Conservation (phyloP, 768 basidiomycete genomes). For the Pisolithus albus region DNA sequence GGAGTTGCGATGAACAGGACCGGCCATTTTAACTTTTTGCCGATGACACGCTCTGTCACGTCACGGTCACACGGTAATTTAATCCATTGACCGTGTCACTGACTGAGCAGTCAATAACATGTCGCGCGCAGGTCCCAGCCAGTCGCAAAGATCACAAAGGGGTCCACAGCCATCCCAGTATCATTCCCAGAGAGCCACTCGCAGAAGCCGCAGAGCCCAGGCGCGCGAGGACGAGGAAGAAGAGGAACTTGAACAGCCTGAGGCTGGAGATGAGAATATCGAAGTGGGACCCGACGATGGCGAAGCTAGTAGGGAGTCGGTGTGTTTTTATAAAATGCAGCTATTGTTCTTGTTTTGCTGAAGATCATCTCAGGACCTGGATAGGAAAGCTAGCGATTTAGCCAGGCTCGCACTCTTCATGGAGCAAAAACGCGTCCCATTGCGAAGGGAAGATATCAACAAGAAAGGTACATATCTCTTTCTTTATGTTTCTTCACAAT, state of each 20-base stretch:
- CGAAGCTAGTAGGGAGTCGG: conserved; percentile 19
- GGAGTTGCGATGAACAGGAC: too few relatives aligned
- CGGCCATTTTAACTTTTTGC: too few relatives aligned
- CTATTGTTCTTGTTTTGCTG: not conserved
- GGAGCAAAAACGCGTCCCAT: conserved; percentile 59
- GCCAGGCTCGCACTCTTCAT: conserved; percentile 77
- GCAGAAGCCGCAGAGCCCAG: conserved; percentile 14
- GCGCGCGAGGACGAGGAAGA: conserved; percentile 33
- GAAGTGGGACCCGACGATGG: conserved; percentile 30
- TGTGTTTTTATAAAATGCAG: not conserved
- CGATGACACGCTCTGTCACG: conserved; percentile 12
- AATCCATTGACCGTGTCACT: too few relatives aligned
- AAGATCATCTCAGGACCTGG: conserved; percentile 44
- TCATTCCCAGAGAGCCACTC: conserved; percentile 32
- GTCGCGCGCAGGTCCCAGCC: conserved; percentile 29
- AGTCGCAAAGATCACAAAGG: conserved; percentile 33
- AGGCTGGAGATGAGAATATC: conserved; percentile 15
- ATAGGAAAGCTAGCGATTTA: conserved; percentile 62
- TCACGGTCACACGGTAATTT: not conserved
- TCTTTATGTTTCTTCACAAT: not conserved
- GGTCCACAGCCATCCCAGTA: conserved; percentile 33
- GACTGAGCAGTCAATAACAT: conserved; percentile 11
- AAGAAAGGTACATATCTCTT: conserved; percentile 56
- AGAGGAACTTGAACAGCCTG: conserved; percentile 28
- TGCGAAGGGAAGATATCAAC: conserved; percentile 78